These are phyloP conservation scores for Daldinia bambusicola DNA, from an alignment of 495 filamentous ascomycete genomes.

Conservation along the genomic window DNA sequence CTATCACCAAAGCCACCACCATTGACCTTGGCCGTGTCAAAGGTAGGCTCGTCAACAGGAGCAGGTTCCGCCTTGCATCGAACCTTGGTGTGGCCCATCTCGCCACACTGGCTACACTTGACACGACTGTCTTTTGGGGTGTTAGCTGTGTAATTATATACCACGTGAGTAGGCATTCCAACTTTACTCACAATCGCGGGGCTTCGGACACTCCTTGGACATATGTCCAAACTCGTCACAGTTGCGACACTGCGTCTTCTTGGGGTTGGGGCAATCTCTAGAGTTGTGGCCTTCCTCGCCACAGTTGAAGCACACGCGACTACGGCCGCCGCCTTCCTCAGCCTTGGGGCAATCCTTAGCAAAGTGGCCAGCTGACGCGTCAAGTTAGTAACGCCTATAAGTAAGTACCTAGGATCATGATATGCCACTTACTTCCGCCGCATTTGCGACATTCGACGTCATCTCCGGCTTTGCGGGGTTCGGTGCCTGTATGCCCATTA, in stretches of 20 bases:
- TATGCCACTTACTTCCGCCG: constrained; percentile 65
- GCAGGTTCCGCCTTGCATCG: constrained; percentile 63
- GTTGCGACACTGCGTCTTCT: constrained; percentile 72
- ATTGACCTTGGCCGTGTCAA: background rate
- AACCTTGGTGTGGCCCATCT: constrained; percentile 76
- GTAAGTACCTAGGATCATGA: background rate
- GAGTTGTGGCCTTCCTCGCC: constrained; percentile 56
- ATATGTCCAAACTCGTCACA: constrained; percentile 79
- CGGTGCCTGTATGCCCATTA: constrained; percentile 58
- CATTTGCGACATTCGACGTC: constrained; percentile 85
- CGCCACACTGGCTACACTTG: constrained; percentile 78
- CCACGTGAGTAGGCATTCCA: background rate
- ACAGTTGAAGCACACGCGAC: constrained; percentile 71
- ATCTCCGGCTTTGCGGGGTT: constrained; percentile 73
- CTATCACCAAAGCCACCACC: background rate
- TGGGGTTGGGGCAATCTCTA: constrained; percentile 57
- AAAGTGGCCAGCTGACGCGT: constrained; percentile 77
- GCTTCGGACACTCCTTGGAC: constrained; percentile 77
- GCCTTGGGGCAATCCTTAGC: constrained; percentile 82
- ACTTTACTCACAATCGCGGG: constrained; percentile 70
- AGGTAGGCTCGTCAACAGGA: constrained; percentile 5
- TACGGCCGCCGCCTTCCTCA: constrained; percentile 58
- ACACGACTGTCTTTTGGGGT: constrained; percentile 64
- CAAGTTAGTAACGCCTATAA: constrained; percentile 27
- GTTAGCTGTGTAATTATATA: constrained; percentile 43